A percentile compares a stretch with the other conserved stretches of the same genome.
Conservation (phyloP, 2,329 filamentous ascomycete species). For the Neobulgaria alba region DNA sequence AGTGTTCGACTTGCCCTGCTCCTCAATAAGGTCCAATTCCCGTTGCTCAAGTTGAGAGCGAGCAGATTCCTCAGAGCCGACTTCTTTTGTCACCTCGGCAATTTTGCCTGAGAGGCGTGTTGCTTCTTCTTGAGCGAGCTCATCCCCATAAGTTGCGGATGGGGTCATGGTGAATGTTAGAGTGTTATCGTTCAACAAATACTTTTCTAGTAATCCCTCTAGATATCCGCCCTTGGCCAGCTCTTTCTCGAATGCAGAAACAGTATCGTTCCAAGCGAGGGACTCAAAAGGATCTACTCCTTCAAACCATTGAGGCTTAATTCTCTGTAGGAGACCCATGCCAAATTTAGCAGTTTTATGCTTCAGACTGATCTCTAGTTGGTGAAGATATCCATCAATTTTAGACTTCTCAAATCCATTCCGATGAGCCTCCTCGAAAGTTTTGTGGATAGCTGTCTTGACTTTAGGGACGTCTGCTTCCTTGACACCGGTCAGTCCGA, state of each 20-base stretch:
- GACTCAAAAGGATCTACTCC: conserved; percentile 88
- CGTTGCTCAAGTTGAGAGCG: conserved; percentile 63
- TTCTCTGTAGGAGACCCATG: conserved; percentile 77
- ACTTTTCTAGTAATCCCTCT: conserved; percentile 79
- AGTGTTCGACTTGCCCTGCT: conserved; percentile 76
- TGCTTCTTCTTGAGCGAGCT: conserved; percentile 69
- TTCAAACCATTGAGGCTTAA: conserved; percentile 92
- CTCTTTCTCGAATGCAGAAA: conserved; percentile 70
- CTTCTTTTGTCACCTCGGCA: conserved; percentile 54
- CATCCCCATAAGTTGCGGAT: conserved; percentile 63
- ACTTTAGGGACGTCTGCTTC: conserved; percentile 71
- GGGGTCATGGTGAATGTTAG: conserved; percentile 94
- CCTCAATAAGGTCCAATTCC: conserved; percentile 70
- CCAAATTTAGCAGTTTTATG: conserved; percentile 97
- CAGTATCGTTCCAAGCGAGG: conserved; percentile 83
- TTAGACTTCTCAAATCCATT: conserved; percentile 85
- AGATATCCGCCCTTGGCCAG: conserved; percentile 73
- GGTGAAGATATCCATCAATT: conserved; percentile 88
- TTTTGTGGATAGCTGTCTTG: conserved; percentile 63
- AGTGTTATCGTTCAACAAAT: conserved; percentile 77
- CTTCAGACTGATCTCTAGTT: conserved; percentile 85
- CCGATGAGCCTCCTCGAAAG: conserved; percentile 58
- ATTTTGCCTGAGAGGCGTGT: conserved; percentile 68
- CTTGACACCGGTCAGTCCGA: conserved; percentile 84
- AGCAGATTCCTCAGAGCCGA: conserved; percentile 64